Base-by-base conservation (phyloP, 1,284 basidiomycete genomes). In the Boletus semigastroideus region DNA sequence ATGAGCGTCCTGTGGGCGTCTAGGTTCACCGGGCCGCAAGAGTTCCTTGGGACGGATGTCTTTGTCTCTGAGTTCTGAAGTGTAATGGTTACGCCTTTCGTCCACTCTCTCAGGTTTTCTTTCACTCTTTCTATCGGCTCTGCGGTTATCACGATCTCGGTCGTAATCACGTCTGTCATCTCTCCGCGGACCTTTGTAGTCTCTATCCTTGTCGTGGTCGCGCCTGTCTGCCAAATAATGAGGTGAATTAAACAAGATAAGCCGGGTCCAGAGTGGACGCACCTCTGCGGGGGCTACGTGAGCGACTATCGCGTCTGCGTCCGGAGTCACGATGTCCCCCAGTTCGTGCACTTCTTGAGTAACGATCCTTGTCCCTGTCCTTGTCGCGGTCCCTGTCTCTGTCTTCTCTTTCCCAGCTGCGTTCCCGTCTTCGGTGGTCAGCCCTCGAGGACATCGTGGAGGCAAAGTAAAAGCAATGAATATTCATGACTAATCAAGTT, bases 401-500 rank as follows among this genome's bases (percentile, higher is more conserved):
- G 55, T 79, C 78, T 51, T 82, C 82, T 53, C 78, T 75, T 58
- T 88, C 86, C 79, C 83, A 79, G 63, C 84, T 86, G 57, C 84
- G 72, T 59, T 88, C 87, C 54, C 83, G 79, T 63, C 81, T 72
- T 61, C 80, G 74, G 63, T 78, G 67, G 60, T 86, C 40, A 52
- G 72, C 62, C 52, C 77, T 75, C 22, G 77, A 76, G 55, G 80
- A 79, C 78, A 80, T 81, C 8, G 57, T 53, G 42, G 62, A 52
- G 45, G 38, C 53, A 43, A 34, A 55, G 39, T 22, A 36, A 22
- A 17, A 28, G 19, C 3, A 7, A n/a, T n/a, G 2, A 17, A 4
- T 25, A 25, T 25, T 4, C 69, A 65, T 71, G 65, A 64, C 58
- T 37, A 37, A 30, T 22, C 4, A 1, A 41, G 34, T 39, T 19